Evolutionary conservation across 2,329 filamentous ascomycete species (phyloP).

Genomic region (Pseudogymnoascus sp.): DNA sequence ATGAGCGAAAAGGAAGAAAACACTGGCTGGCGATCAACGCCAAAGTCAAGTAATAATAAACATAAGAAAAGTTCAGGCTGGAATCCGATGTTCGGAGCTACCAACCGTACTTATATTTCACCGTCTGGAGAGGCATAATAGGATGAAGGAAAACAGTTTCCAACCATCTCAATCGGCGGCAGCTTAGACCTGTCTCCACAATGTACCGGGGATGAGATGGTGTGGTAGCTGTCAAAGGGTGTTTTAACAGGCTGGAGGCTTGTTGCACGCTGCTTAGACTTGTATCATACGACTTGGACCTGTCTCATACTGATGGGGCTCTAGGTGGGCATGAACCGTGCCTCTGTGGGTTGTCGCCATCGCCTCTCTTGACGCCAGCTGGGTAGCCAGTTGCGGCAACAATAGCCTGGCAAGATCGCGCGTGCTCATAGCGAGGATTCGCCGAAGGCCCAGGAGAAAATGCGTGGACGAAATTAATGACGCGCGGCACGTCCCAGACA

Average conservation of each 20-base stretch:
- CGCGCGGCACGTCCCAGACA: background rate
- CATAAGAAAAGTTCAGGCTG: background rate
- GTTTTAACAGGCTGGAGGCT: background rate
- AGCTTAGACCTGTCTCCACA: background rate
- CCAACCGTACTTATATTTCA: constrained; percentile 3
- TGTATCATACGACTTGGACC: background rate
- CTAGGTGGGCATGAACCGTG: background rate
- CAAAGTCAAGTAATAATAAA: background rate
- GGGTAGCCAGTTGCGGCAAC: background rate
- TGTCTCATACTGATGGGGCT: constrained; percentile 2
- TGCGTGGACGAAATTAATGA: background rate
- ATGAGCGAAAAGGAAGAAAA: background rate
- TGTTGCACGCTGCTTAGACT: background rate
- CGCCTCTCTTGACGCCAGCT: background rate
- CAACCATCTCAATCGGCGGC: background rate
- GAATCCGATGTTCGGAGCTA: background rate
- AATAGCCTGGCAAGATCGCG: background rate
- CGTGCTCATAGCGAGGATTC: background rate
- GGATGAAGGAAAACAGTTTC: background rate
- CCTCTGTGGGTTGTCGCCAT: background rate
- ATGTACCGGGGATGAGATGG: background rate
- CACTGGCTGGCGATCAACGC: background rate
- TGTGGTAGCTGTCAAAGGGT: background rate
- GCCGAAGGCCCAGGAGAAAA: background rate
- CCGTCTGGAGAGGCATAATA: background rate